Conservation (phyloP, 1,284 basidiomycete genomes). For the Tilletia setariae region DNA sequence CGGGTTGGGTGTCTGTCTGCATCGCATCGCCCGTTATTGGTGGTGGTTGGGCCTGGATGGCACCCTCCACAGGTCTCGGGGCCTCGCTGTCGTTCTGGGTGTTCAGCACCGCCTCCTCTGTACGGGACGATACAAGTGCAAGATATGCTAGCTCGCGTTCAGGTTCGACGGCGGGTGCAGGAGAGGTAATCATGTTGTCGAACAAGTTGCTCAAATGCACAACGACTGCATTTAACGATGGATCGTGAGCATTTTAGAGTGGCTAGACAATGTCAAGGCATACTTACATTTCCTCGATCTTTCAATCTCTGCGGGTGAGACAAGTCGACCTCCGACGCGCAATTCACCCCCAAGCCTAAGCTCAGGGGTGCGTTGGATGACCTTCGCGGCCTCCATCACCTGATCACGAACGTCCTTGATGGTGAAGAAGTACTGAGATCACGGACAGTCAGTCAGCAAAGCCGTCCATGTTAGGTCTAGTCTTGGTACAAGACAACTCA, state of each 20-base stretch:
- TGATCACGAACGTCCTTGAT: conserved; percentile 79
- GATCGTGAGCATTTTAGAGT: neutral
- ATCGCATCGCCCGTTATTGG: neutral
- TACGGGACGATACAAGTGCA: conserved; percentile 82
- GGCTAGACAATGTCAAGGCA: neutral
- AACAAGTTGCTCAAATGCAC: conserved; percentile 74
- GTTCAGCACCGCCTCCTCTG: conserved; percentile 63
- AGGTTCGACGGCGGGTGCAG: conserved; percentile 71
- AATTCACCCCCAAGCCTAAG: neutral
- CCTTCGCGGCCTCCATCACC: conserved; percentile 57
- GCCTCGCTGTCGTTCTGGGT: neutral
- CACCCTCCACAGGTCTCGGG: neutral
- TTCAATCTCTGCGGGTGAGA: conserved; percentile 73
- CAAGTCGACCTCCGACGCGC: conserved; percentile 78
- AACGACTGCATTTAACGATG: conserved; percentile 63
- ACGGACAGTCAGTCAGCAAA: neutral
- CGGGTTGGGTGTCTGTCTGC: conserved; percentile 13
- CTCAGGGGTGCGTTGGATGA: neutral
- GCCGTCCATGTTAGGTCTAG: neutral
- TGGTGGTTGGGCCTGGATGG: neutral
- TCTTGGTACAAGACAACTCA: neutral
- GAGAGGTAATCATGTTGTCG: conserved; percentile 69
- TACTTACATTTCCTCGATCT: conserved; percentile 76
- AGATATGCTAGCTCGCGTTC: conserved; percentile 82
- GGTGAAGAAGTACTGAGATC: conserved; percentile 81